Base-by-base conservation (phyloP, 768 basidiomycete genomes). In the Suillus americanus region DNA sequence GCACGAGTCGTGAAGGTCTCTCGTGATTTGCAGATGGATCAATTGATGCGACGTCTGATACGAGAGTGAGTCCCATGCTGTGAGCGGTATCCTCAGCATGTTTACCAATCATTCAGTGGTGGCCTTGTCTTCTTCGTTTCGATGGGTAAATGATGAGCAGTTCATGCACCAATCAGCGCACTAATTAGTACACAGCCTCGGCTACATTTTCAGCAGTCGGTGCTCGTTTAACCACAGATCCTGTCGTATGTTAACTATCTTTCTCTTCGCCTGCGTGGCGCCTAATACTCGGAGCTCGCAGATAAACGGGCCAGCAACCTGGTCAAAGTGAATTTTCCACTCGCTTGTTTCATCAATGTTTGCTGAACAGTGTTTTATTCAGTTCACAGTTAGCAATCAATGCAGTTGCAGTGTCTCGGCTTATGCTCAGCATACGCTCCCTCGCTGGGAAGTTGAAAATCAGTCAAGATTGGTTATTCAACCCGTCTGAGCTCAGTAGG, bases 401-500 rank as follows among this genome's bases (percentile, higher is more conserved):
- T 8, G 54, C 65, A 9, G 55, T 66, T 35, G 43, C 65, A 7
- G 62, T 64, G 3, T 64, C 67, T 48, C 67, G 67, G 23, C 57
- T 68, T 23, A 67, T 67, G 67, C 62, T 68, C 30, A 55, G 63
- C 53, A 59, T 62, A 45, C 56, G 55, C 13, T 68, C 67, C 20
- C 63, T 68, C 30, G 67, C 67, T 20, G 66, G 40, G 51, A 61
- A 67, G 18, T 60, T 68, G 8, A 40, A 30, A 18, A 54, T 45
- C n/a, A 46, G 57, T 51, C 61, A 54, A 23, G 13, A 40, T 33
- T 68, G 66, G 66, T 25, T 67, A 8, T 60, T 68, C 43, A 67
- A 67, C 55, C 56, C 67, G 18, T 45, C 66, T 25, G 66, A 68
- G 63, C 67, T 68, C 8, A 55, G 53, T 38, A 64, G 67, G 25